Evolutionary conservation across 169 alveolate species (phyloP).

Genomic region (Theileria sp.): DNA sequence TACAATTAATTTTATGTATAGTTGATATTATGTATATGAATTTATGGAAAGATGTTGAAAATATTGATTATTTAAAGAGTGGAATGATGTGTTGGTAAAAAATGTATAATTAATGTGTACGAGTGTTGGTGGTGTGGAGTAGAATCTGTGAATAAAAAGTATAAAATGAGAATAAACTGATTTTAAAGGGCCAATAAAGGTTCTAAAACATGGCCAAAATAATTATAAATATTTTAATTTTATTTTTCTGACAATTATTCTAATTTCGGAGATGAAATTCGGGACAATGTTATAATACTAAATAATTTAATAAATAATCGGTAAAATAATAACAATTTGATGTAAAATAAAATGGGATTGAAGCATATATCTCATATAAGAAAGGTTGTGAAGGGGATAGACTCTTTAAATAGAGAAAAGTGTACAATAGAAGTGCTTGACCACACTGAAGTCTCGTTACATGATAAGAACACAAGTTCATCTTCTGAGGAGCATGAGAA

Average conservation of each 20-base stretch:
- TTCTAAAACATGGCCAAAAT: neutral
- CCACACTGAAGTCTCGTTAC: neutral
- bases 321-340: neutral
- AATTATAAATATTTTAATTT: neutral
- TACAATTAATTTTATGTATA: too few relatives aligned
- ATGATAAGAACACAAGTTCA: slow-evolving; percentile 1
- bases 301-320: neutral
- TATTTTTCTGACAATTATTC: neutral
- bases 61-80: too few relatives aligned
- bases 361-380: slow-evolving; percentile 26
- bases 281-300: neutral
- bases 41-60: too few relatives aligned
- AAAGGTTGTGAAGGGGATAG: slow-evolving; percentile 24
- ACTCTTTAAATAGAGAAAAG: slow-evolving; percentile 13
- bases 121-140: slow-evolving; percentile 1
- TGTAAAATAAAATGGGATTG: slow-evolving; percentile 17
- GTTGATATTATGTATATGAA: too few relatives aligned
- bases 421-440: slow-evolving; percentile 34
- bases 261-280: neutral
- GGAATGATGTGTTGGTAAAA: neutral
- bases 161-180: neutral
- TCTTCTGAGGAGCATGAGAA: neutral
- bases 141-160: neutral
- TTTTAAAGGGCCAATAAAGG: neutral
- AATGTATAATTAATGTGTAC: neutral